phyloP scores from a whole-genome alignment of 2,329 filamentous ascomycete species.

The Neofusicoccum sp. region DNA sequence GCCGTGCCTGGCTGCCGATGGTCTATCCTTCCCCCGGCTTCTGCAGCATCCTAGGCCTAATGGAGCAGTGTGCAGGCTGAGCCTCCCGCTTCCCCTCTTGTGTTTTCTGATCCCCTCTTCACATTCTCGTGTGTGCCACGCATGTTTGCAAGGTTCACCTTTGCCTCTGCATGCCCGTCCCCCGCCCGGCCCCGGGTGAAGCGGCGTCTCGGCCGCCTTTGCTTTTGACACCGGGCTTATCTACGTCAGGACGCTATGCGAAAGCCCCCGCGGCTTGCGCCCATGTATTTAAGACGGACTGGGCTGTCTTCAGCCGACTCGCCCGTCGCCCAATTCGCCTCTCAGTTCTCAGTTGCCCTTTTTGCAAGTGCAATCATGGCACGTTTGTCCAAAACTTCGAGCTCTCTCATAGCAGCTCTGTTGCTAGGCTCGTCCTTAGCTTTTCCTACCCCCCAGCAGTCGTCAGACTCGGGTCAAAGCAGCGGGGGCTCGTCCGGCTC shows the following conservation, averaged over 20 bases:
- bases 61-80: background rate
- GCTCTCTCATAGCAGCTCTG: background rate
- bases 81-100: background rate
- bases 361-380: no score
- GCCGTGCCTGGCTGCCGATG: background rate
- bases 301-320: no score
- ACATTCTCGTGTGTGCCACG: background rate
- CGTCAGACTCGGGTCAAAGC: background rate
- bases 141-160: background rate
- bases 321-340: no score
- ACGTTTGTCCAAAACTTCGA: no score
- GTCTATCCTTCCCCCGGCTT: background rate
- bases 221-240: background rate
- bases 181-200: no score
- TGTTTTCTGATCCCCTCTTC: background rate
- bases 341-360: no score
- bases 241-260: no score
- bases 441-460: background rate
- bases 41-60: background rate
- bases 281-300: no score
- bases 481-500: slow-evolving; percentile 15
- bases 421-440: background rate
- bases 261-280: no score
- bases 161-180: background rate
- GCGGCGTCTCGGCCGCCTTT: background rate